Evolutionary conservation across 345 rosid species (phyloP).

Genomic region (Corchorus olitorius): DNA sequence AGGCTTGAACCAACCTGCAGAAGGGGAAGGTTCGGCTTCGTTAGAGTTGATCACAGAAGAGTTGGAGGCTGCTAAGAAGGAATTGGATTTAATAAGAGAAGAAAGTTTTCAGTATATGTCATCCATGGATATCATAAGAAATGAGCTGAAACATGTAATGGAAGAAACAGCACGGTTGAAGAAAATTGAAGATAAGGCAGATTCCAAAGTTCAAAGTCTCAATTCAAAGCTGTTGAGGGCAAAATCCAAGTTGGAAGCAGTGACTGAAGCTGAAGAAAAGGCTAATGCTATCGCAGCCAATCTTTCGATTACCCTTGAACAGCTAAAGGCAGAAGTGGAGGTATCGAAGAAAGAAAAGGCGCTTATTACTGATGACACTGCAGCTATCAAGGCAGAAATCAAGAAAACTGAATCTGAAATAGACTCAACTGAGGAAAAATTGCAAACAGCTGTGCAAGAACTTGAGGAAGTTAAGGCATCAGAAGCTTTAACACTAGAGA

Average conservation of each 20-base stretch:
- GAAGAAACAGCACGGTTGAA: slow-evolving; percentile 51
- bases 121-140: slow-evolving; percentile 68
- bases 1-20: slow-evolving; percentile 33
- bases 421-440: slow-evolving; percentile 52
- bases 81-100: slow-evolving; percentile 51
- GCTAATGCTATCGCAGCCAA: slow-evolving; percentile 49
- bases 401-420: slow-evolving; percentile 52
- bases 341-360: slow-evolving; percentile 61
- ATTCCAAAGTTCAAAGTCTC: slow-evolving; percentile 50
- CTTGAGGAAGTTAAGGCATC: slow-evolving; percentile 56
- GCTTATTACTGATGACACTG: slow-evolving; percentile 49
- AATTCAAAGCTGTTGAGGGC: slow-evolving; percentile 76
- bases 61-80: slow-evolving; percentile 63
- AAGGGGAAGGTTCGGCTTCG: slow-evolving; percentile 29
- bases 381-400: slow-evolving; percentile 43
- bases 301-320: slow-evolving; percentile 56
- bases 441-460: slow-evolving; percentile 60
- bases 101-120: slow-evolving; percentile 63
- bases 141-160: slow-evolving; percentile 49
- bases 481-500: slow-evolving; percentile 63
- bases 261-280: slow-evolving; percentile 53
- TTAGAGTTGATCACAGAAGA: slow-evolving; percentile 49
- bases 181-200: slow-evolving; percentile 50
- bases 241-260: slow-evolving; percentile 61
- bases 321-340: slow-evolving; percentile 59